Percentiles rank a stretch among this genome's conserved stretches.
Evolutionary conservation across 1,139 yeast species (phyloP).

Genomic region (Yamadazyma diospyri): DNA sequence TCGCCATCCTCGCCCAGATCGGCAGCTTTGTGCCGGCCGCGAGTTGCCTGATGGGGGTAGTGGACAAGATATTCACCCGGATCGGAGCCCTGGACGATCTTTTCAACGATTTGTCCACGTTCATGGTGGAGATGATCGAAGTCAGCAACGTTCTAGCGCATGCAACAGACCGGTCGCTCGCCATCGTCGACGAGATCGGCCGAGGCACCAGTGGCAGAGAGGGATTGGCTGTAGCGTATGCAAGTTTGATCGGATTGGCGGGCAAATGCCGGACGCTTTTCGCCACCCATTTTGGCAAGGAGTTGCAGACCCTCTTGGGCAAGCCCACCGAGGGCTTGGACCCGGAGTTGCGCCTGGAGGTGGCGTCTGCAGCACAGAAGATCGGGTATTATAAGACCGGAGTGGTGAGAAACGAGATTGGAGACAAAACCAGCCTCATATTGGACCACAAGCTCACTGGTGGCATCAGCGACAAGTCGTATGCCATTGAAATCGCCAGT

Average conservation of each 20-base stretch:
- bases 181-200: slow-evolving; percentile 94
- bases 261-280: slow-evolving; percentile 71
- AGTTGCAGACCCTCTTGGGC: slow-evolving; percentile 38
- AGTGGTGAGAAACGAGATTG: slow-evolving; percentile 21
- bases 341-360: slow-evolving; percentile 17
- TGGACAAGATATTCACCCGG: slow-evolving; percentile 83
- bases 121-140: slow-evolving; percentile 98
- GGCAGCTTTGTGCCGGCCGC: slow-evolving; percentile 88
- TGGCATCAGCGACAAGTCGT: slow-evolving; percentile 76
- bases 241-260: slow-evolving; percentile 61
- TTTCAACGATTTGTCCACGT: slow-evolving; percentile 82
- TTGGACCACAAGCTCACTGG: slow-evolving; percentile 64
- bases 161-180: slow-evolving; percentile 75
- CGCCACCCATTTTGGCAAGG: slow-evolving; percentile 91
- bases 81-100: slow-evolving; percentile 92
- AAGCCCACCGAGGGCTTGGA: slow-evolving; percentile 17
- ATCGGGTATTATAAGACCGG: slow-evolving; percentile 53
- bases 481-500: slow-evolving; percentile 81
- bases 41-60: slow-evolving; percentile 68
- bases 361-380: slow-evolving; percentile 9
- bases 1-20: slow-evolving; percentile 81
- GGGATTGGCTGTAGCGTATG: slow-evolving; percentile 88
- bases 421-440: slow-evolving; percentile 22
- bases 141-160: slow-evolving; percentile 74
- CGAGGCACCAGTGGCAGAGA: slow-evolving; percentile 90